phyloP scores from a whole-genome alignment of 495 filamentous ascomycete genomes.

The Penicillium arizonense region DNA sequence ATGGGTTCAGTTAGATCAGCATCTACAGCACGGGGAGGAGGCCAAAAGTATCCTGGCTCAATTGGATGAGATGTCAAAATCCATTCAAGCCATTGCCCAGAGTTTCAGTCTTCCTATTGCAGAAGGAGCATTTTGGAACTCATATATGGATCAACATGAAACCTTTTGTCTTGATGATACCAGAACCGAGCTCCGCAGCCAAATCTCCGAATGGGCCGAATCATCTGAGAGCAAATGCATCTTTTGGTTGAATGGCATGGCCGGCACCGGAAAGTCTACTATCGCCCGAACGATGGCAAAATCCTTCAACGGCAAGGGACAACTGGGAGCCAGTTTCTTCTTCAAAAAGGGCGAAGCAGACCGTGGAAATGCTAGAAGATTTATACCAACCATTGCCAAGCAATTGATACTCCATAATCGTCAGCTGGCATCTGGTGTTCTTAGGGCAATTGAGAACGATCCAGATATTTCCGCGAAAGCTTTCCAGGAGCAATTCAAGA shows the following conservation, averaged over 20 bases:
- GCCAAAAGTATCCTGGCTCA: too few relatives aligned
- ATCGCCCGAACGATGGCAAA: conserved; percentile 28
- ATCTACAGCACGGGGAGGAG: too few relatives aligned
- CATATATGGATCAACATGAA: too few relatives aligned
- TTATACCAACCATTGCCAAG: conserved; percentile 44
- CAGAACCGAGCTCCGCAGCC: conserved; percentile 23
- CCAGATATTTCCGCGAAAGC: conserved; percentile 32
- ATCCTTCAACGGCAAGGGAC: background rate
- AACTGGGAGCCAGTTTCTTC: conserved; percentile 44
- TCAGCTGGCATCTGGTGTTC: conserved; percentile 24
- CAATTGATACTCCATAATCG: conserved; percentile 34
- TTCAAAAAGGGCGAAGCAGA: conserved; percentile 48
- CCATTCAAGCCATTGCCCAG: too few relatives aligned
- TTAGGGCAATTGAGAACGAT: conserved; percentile 32
- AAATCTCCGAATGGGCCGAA: conserved; percentile 29
- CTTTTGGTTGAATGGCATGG: conserved; percentile 41
- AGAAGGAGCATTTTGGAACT: too few relatives aligned
- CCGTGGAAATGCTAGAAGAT: conserved; percentile 29
- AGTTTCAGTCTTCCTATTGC: too few relatives aligned
- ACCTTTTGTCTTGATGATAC: conserved; percentile 6
- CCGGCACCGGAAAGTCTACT: conserved; percentile 39
- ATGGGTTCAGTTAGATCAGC: too few relatives aligned
- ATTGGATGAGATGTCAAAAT: too few relatives aligned
- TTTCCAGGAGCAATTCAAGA: conserved; percentile 44
- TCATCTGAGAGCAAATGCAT: conserved; percentile 20